These are phyloP conservation scores for Falciphora oryzae DNA, from an alignment of 2,329 filamentous ascomycete genomes.

Conservation along the genomic window DNA sequence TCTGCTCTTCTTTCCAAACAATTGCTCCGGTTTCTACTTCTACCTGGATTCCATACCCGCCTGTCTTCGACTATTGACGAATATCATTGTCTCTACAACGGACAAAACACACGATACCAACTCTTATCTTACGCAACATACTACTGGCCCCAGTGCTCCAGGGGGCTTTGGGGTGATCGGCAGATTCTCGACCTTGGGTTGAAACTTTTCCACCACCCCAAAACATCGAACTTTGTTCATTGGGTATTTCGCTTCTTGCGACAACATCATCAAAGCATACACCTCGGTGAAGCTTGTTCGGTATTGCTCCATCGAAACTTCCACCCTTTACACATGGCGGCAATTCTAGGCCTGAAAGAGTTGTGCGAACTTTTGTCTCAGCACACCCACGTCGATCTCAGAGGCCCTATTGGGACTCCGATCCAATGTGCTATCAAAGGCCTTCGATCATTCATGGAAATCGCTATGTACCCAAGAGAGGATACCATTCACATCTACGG, in stretches of 20 bases:
- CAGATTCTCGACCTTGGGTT: not conserved
- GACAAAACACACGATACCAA: not conserved
- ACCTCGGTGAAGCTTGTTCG: too few relatives aligned
- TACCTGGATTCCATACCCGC: not conserved
- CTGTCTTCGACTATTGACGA: not conserved
- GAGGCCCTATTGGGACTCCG: not conserved
- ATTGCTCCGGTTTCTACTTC: not conserved
- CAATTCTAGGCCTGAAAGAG: not conserved
- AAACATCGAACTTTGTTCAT: not conserved
- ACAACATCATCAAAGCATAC: too few relatives aligned
- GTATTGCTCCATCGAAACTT: not conserved
- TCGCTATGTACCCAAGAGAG: too few relatives aligned
- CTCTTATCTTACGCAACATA: not conserved
- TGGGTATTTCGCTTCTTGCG: too few relatives aligned
- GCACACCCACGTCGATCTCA: not conserved
- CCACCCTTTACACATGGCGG: constrained; percentile 2
- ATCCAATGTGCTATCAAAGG: not conserved
- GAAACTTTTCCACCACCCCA: not conserved
- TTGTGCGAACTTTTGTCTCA: not conserved
- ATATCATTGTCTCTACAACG: too few relatives aligned
- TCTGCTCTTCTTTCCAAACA: not conserved
- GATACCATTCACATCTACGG: too few relatives aligned
- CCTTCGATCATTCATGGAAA: not conserved
- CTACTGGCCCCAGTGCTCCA: not conserved
- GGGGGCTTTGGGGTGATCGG: not conserved